A percentile compares a stretch with the other conserved stretches of the same genome.
phyloP scores from a whole-genome alignment of 495 filamentous ascomycete species.

The Tetracladium marchalianum region DNA sequence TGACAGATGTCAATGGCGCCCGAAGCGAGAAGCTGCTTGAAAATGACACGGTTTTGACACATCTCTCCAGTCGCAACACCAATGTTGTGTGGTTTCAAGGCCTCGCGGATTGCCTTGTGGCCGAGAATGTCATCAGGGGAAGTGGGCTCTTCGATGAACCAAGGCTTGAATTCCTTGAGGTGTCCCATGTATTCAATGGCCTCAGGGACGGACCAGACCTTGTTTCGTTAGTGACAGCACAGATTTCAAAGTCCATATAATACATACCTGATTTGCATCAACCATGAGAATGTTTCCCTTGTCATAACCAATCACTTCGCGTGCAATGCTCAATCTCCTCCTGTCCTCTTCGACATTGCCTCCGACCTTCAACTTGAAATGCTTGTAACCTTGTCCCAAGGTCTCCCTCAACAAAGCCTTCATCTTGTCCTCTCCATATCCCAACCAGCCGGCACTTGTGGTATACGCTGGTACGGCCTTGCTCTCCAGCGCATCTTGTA shows the following conservation, averaged over 20 bases:
- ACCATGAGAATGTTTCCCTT: slow-evolving; percentile 85
- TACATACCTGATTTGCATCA: slow-evolving; percentile 74
- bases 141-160: slow-evolving; percentile 98
- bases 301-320: slow-evolving; percentile 79
- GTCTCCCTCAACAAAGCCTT: slow-evolving; percentile 60
- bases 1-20: slow-evolving; percentile 83
- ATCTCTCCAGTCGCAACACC: slow-evolving; percentile 92
- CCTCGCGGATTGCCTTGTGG: slow-evolving; percentile 74
- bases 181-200: slow-evolving; percentile 81
- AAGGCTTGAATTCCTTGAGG: slow-evolving; percentile 77
- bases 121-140: slow-evolving; percentile 87
- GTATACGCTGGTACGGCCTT: slow-evolving; percentile 84
- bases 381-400: slow-evolving; percentile 61
- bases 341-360: slow-evolving; percentile 59
- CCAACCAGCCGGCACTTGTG: slow-evolving; percentile 86
- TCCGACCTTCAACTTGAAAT: slow-evolving; percentile 94
- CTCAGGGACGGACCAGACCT: slow-evolving; percentile 85
- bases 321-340: slow-evolving; percentile 58
- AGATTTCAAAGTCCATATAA: not conserved
- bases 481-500: slow-evolving; percentile 58
- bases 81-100: slow-evolving; percentile 62
- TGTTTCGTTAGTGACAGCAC: too few species aligned
- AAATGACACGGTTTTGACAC: slow-evolving; percentile 91
- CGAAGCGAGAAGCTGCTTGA: slow-evolving; percentile 79
- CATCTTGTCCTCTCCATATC: slow-evolving; percentile 85